Evolutionary conservation across 495 filamentous ascomycete species (phyloP), one percentile per base, ranked within the genome.

Genomic region (Lophiostoma macrostomum): DNA sequence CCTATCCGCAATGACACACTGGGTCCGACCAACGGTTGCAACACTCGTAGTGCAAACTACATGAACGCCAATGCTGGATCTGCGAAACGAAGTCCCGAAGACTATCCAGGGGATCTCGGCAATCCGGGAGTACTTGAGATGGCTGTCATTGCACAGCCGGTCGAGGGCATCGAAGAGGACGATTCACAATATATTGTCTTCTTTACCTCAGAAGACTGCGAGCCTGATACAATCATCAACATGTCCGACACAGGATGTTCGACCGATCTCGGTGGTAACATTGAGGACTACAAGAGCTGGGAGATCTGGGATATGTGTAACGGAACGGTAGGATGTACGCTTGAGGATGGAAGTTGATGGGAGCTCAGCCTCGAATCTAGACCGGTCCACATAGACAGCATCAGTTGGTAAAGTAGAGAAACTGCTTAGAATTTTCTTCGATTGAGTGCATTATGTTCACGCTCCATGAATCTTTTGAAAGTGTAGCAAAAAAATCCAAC

Each of bases 241-340:
- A 39, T 18, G 36, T 7, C 36, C 7, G 36, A 39, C 18, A 16
- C 7, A 7, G 36, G 36, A 19, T 39, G 18, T 18, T 39, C 36
- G 7, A 10, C 11, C 16, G 7, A 8, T 16, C 11, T 39, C 36
- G 36, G 18, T 7, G 36, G 18, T 18, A 8, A 18, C 11, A 19
- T 39, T 39, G 10, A 16, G 36, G 36, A 39, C 7, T 39, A 39
- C 18, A 19, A 7, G 36, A 10, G 8, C 8, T 39, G 36, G 36
- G 36, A 39, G 18, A 19, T 39, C 18, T 39, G 36, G 36, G 36
- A 39, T 18, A 39, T 39, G 36, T 39, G 36, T 18, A 19, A 39
- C 8, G 36, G 36, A 19, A 39, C 10, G 7, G 36, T 19, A 10
- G 36, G 36, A 19, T 39, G 36, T 16, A 16, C 8, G 7, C 18